Evolutionary conservation across 257 asterid genomes (phyloP).

Genomic region (Eustoma russellianum): DNA sequence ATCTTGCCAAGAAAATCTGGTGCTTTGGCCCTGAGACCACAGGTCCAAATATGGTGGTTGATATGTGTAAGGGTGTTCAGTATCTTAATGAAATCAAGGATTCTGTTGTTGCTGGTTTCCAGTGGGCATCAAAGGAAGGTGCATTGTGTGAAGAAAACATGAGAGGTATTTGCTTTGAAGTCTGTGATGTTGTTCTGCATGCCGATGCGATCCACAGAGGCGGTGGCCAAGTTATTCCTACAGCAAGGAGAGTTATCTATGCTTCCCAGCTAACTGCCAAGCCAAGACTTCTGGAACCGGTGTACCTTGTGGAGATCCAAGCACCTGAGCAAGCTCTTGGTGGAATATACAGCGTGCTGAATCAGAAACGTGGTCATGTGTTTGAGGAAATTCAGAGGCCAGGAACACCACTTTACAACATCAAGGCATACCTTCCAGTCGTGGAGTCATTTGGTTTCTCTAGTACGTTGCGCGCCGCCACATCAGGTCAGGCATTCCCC

Average conservation of each 20-base stretch:
- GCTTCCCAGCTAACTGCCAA: slow-evolving; percentile 33
- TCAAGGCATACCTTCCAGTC: slow-evolving; percentile 34
- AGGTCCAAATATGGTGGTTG: slow-evolving; percentile 37
- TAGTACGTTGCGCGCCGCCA: slow-evolving; percentile 24
- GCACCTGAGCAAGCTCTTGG: slow-evolving; percentile 32
- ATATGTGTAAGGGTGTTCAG: slow-evolving; percentile 37
- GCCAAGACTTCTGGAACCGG: slow-evolving; percentile 31
- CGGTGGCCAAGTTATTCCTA: slow-evolving; percentile 35
- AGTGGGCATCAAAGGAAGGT: slow-evolving; percentile 40
- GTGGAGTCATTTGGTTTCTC: slow-evolving; percentile 30
- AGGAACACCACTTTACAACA: slow-evolving; percentile 31
- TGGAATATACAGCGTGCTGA: slow-evolving; percentile 29
- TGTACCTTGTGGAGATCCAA: slow-evolving; percentile 29
- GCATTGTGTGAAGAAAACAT: slow-evolving; percentile 30
- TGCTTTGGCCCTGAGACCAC: slow-evolving; percentile 36
- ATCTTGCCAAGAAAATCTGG: slow-evolving; percentile 40
- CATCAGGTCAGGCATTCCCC: slow-evolving; percentile 33
- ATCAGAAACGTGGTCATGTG: slow-evolving; percentile 36
- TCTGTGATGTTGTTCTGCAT: slow-evolving; percentile 33
- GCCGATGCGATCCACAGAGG: slow-evolving; percentile 37
- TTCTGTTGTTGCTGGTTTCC: slow-evolving; percentile 37
- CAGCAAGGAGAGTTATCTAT: slow-evolving; percentile 33
- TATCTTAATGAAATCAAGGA: slow-evolving; percentile 34
- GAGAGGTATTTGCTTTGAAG: slow-evolving; percentile 36
- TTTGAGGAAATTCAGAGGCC: slow-evolving; percentile 35